Evolutionary conservation across 1,139 yeast genomes (phyloP), one percentile per base, ranked within the genome.

Genomic region (Zygosaccharomyces pseudobailii): DNA sequence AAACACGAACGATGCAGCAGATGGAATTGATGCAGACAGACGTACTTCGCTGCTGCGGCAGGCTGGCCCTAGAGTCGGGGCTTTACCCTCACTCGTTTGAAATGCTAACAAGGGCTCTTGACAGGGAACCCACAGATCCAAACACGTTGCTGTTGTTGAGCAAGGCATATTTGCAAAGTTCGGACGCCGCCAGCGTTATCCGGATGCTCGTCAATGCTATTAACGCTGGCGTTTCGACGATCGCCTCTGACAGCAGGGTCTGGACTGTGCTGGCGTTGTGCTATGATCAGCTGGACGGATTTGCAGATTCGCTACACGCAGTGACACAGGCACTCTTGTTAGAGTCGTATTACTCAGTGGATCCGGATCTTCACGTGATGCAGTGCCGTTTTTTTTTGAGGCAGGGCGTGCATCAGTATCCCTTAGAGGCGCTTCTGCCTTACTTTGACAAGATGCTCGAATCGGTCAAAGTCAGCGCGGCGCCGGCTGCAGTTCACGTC

Each of bases 41-140:
- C 40, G 47, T 53, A 20, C 47, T 49, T 20, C 48, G 51, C 24
- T 36, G 45, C 36, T 58, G 62, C 48, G 53, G 62, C 30, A 44
- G 51, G 24, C 36, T 58, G 38, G 61, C 62, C 6, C 36, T 54
- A 13, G 50, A 51, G 27, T 55, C 58, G 60, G 45, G 50, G 33
- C 40, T 47, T 22, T 36, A 49, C 27, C 49, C 55, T 17, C 31
- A 50, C 6, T 56, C 63, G 7, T 45, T 49, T 36, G 50, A 53
- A 6, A 34, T 55, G 25, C 43, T 54, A 13, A 41, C 51, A 9
- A 51, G 50, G 38, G 46, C 52, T 22, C 41, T 56, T 23, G 46
- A 50, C 3, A 48, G 46, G 38, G 46, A 50, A 36, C 56, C 61
- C 8, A 36, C 44, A 3, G 56, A 58, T 43, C 42, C 49, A 10